Evolutionary conservation across 2,329 filamentous ascomycete genomes (phyloP).

Genomic region (Beauveria brongniartii): DNA sequence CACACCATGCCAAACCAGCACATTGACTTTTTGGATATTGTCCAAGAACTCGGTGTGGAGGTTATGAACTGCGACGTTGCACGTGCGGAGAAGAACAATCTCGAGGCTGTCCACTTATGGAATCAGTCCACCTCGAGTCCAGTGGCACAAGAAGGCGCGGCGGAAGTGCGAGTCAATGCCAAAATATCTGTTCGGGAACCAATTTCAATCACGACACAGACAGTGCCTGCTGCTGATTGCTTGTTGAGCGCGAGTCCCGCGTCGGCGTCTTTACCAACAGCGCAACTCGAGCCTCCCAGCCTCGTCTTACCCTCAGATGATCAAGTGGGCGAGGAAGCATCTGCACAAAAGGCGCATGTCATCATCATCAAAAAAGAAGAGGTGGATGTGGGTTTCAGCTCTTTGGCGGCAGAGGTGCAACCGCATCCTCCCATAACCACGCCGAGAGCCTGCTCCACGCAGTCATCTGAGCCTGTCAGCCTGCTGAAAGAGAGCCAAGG

Average conservation of each 20-base stretch:
- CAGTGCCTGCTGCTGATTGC: no score
- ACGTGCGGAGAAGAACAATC: background rate
- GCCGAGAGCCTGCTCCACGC: no score
- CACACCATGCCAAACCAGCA: background rate
- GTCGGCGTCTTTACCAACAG: background rate
- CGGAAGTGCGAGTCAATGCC: background rate
- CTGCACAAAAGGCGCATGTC: no score
- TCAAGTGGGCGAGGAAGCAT: background rate
- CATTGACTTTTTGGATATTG: background rate
- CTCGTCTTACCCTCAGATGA: background rate
- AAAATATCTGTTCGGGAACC: background rate
- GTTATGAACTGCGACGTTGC: conserved; percentile 2
- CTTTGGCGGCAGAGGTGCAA: no score
- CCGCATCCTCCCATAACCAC: background rate
- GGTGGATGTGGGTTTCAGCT: background rate
- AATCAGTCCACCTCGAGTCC: background rate
- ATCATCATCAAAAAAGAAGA: background rate
- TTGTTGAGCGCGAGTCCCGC: background rate
- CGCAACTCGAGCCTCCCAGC: background rate
- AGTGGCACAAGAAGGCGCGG: background rate
- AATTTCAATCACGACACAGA: background rate
- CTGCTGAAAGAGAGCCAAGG: background rate
- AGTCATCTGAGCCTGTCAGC: background rate
- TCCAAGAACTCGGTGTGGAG: conserved; percentile 4
- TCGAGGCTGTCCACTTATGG: background rate